These are phyloP conservation scores for Neofusicoccum sp. DNA, from an alignment of 2,329 filamentous ascomycete genomes.

Conservation along the genomic window DNA sequence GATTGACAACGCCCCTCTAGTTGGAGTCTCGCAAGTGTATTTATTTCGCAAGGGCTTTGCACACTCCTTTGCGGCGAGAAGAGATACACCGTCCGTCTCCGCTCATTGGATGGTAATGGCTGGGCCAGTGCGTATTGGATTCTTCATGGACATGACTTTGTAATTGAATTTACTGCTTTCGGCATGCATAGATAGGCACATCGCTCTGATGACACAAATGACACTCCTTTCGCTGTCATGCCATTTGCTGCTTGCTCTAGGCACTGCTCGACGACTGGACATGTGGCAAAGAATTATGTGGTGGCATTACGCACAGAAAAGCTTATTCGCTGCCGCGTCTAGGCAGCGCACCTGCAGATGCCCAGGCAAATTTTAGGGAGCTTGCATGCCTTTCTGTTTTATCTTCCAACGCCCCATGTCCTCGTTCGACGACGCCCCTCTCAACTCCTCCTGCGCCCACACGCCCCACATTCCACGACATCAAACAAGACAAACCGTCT, in stretches of 20 bases:
- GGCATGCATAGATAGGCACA: background rate
- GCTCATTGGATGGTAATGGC: background rate
- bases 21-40: background rate
- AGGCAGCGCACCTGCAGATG: too few relatives aligned
- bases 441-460: too few relatives aligned
- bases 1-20: background rate
- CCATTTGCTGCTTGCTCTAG: background rate
- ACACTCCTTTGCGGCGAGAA: background rate
- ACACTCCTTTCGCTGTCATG: background rate
- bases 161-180: background rate
- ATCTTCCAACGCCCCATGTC: too few relatives aligned
- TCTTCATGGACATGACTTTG: slow-evolving; percentile 8
- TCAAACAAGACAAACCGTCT: too few relatives aligned
- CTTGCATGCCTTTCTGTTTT: too few relatives aligned
- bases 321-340: too few relatives aligned
- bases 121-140: background rate
- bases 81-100: background rate
- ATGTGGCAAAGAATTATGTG: too few relatives aligned
- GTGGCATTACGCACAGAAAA: too few relatives aligned
- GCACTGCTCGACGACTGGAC: too few relatives aligned
- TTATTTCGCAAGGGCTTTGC: background rate
- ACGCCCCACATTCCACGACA: too few relatives aligned
- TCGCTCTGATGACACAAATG: background rate
- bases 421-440: too few relatives aligned
- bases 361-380: too few relatives aligned